Conservation (phyloP, 2,329 filamentous ascomycete species). For the Cordyceps cateniannulata region DNA sequence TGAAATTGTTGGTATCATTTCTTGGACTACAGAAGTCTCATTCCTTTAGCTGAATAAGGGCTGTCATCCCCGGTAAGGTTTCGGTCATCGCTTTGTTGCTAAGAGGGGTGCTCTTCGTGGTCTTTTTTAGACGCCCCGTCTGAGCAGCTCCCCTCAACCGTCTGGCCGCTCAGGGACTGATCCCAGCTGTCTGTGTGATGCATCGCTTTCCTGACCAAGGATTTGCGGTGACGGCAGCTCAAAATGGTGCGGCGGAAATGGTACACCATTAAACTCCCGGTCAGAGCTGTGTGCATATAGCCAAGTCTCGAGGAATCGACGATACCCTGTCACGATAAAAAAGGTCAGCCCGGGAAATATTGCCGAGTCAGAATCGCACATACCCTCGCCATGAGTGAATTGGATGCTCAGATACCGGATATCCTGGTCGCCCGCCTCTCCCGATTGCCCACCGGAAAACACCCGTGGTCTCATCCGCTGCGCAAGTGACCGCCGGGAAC, state of each 20-base stretch:
- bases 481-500: slow-evolving; percentile 33
- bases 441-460: slow-evolving; percentile 24
- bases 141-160: background rate
- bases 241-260: slow-evolving; percentile 39
- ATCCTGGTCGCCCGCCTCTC: slow-evolving; percentile 27
- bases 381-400: slow-evolving; percentile 42
- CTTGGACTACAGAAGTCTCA: background rate
- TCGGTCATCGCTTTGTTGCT: background rate
- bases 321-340: slow-evolving; percentile 31
- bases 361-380: slow-evolving; percentile 15
- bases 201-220: slow-evolving; percentile 23
- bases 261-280: slow-evolving; percentile 38
- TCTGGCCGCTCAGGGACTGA: slow-evolving; percentile 25
- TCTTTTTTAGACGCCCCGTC: background rate
- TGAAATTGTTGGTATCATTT: background rate
- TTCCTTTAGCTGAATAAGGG: background rate
- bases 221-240: slow-evolving; percentile 43
- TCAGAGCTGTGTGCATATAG: slow-evolving; percentile 39
- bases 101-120: background rate
- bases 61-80: background rate
- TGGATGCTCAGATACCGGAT: slow-evolving; percentile 45
- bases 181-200: slow-evolving; percentile 22
- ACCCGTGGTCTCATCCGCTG: slow-evolving; percentile 35
- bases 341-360: background rate
- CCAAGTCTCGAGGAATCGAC: slow-evolving; percentile 41